phyloP scores from a whole-genome alignment of 768 basidiomycete genomes.

The Russula dissimulans region DNA sequence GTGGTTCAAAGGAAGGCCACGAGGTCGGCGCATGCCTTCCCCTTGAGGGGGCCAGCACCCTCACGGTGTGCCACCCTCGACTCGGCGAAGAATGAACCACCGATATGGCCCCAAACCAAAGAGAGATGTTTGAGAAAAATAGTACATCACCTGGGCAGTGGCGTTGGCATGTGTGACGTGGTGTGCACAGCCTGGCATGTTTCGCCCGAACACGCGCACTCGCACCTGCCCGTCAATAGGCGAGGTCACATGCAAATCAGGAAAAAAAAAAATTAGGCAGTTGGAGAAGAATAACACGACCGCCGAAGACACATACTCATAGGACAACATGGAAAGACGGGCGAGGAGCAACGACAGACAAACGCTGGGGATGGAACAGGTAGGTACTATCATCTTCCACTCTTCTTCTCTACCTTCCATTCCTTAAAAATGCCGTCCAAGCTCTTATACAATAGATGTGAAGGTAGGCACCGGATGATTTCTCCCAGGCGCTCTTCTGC shows the following conservation, averaged over 20 bases:
- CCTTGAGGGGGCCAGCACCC: not conserved
- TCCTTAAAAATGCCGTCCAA: conserved; percentile 94
- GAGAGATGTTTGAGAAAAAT: not conserved
- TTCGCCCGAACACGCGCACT: not conserved
- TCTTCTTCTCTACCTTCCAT: conserved; percentile 79
- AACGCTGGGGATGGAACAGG: not conserved
- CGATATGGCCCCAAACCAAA: not conserved
- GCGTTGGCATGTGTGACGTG: conserved; percentile 6
- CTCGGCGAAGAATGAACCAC: not conserved
- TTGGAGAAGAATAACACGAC: not conserved
- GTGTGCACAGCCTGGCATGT: conserved; percentile 1
- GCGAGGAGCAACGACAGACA: conserved; percentile 1
- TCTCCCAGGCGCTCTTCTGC: conserved; percentile 75
- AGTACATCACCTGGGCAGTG: conserved; percentile 7
- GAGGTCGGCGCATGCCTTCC: conserved; percentile 10
- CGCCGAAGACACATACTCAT: conserved; percentile 2
- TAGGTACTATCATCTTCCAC: conserved; percentile 32
- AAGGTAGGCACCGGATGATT: conserved; percentile 83
- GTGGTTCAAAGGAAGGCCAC: not conserved
- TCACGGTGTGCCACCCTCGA: not conserved
- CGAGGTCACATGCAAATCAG: not conserved
- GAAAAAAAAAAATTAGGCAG: not conserved
- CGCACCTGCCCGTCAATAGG: not conserved
- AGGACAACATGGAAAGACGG: not conserved
- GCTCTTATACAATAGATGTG: conserved; percentile 80